phyloP scores from a whole-genome alignment of 257 asterid genomes.

The Gentiana macrophylla region DNA sequence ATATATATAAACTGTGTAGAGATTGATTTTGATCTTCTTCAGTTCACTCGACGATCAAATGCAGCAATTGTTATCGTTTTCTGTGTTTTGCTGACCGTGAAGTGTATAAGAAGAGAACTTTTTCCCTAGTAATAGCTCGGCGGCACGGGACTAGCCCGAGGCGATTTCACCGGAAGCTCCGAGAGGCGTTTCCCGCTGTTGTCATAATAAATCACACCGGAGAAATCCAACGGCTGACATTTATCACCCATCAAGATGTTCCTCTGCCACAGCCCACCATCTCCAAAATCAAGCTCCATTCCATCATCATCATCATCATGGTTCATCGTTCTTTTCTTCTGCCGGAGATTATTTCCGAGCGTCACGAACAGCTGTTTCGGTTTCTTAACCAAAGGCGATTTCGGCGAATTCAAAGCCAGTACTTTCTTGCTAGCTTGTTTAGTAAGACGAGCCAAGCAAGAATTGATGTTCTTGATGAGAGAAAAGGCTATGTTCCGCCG shows the following conservation, averaged over 20 bases:
- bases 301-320: slow-evolving; percentile 1
- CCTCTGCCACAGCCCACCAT: slow-evolving; percentile 48
- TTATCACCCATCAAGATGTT: slow-evolving; percentile 38
- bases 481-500: too few relatives aligned
- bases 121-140: slow-evolving; percentile 7
- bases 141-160: slow-evolving; percentile 36
- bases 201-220: slow-evolving; percentile 49
- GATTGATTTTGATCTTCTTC: too few relatives aligned
- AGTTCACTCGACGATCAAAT: too few relatives aligned
- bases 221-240: slow-evolving; percentile 46
- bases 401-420: slow-evolving; percentile 11
- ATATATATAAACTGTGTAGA: too few relatives aligned
- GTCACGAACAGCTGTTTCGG: slow-evolving; percentile 22
- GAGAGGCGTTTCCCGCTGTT: slow-evolving; percentile 18
- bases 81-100: too few relatives aligned
- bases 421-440: too few relatives aligned
- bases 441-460: too few relatives aligned
- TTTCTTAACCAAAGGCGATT: slow-evolving; percentile 12
- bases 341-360: slow-evolving; percentile 24
- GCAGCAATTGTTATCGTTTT: too few relatives aligned
- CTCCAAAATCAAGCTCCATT: slow-evolving; percentile 22
- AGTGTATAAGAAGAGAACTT: too few relatives aligned
- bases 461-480: too few relatives aligned
- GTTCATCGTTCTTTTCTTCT: slow-evolving; percentile 7
- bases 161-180: slow-evolving; percentile 32